phyloP scores from a whole-genome alignment of 352 stramenopile species.

The Pythium utonaiense region DNA sequence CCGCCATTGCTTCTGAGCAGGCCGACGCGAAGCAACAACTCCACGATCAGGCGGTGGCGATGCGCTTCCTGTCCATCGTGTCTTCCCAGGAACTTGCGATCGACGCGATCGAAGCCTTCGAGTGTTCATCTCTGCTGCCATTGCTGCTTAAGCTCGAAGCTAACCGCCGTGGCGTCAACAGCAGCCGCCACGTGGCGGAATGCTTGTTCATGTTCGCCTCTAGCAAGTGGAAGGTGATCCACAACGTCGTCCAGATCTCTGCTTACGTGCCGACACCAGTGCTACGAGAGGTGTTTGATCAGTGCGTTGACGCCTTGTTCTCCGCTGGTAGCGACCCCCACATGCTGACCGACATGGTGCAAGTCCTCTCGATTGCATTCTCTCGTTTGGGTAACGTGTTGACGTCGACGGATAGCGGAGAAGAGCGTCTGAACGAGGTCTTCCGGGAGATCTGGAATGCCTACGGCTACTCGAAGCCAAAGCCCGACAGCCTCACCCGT shows the following conservation, averaged over 20 bases:
- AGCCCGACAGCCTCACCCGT: slow-evolving; percentile 61
- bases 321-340: slow-evolving; percentile 51
- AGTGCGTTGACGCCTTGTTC: slow-evolving; percentile 46
- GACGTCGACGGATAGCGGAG: slow-evolving; percentile 12
- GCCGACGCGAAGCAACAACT: slow-evolving; percentile 1
- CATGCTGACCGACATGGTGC: slow-evolving; percentile 63
- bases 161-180: slow-evolving; percentile 18
- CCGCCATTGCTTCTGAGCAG: not conserved
- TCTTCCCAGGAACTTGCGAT: slow-evolving; percentile 13
- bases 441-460: slow-evolving; percentile 62
- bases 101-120: slow-evolving; percentile 19
- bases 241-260: slow-evolving; percentile 42
- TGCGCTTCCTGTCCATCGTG: slow-evolving; percentile 20
- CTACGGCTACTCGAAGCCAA: slow-evolving; percentile 67
- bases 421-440: slow-evolving; percentile 33
- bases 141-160: slow-evolving; percentile 11
- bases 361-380: slow-evolving; percentile 54
- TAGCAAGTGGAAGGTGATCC: slow-evolving; percentile 56
- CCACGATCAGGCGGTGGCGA: slow-evolving; percentile 16
- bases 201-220: slow-evolving; percentile 35
- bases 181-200: slow-evolving; percentile 21
- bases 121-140: slow-evolving; percentile 11
- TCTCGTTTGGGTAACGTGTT: slow-evolving; percentile 40
- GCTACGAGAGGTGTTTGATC: slow-evolving; percentile 34
- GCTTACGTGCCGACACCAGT: slow-evolving; percentile 45